phyloP scores from a whole-genome alignment of 306 rosid genomes.

The Quercus gilva region DNA sequence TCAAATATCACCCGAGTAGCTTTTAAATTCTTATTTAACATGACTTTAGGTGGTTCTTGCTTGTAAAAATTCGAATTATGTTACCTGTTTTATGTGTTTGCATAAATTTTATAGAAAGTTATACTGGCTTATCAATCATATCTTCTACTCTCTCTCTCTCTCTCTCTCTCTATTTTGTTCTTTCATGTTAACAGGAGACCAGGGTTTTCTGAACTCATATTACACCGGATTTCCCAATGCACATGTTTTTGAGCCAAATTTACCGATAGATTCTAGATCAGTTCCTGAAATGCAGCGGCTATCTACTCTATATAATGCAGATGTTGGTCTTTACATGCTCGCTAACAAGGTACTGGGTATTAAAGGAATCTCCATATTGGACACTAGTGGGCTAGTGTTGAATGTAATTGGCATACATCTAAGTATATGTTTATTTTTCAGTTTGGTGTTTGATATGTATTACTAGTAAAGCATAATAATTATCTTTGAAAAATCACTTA shows the following conservation, averaged over 20 bases:
- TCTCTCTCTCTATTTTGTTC: background rate
- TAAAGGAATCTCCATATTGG: background rate
- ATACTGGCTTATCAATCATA: background rate
- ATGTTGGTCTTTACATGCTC: conserved; percentile 99
- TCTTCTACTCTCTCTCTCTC: conserved; percentile 2
- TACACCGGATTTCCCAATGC: conserved; percentile 88
- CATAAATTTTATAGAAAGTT: background rate
- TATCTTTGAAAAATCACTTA: background rate
- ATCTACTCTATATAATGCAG: conserved; percentile 94
- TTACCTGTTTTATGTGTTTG: background rate
- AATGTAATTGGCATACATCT: background rate
- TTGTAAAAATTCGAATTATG: background rate
- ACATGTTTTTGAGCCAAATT: conserved; percentile 81
- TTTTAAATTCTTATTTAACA: background rate
- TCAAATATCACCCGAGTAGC: background rate
- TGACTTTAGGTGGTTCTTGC: background rate
- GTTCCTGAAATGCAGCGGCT: conserved; percentile 91
- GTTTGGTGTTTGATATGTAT: background rate
- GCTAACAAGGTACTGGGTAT: conserved; percentile 82
- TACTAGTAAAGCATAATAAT: background rate
- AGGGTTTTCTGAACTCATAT: conserved; percentile 96
- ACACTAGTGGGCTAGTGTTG: background rate
- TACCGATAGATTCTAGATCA: conserved; percentile 61
- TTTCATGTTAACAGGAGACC: conserved; percentile 69
- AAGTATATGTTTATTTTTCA: background rate